Percentiles rank a stretch among this genome's conserved stretches.
Conservation (phyloP, 2,329 filamentous ascomycete species). For the Pseudogymnoascus sp. region DNA sequence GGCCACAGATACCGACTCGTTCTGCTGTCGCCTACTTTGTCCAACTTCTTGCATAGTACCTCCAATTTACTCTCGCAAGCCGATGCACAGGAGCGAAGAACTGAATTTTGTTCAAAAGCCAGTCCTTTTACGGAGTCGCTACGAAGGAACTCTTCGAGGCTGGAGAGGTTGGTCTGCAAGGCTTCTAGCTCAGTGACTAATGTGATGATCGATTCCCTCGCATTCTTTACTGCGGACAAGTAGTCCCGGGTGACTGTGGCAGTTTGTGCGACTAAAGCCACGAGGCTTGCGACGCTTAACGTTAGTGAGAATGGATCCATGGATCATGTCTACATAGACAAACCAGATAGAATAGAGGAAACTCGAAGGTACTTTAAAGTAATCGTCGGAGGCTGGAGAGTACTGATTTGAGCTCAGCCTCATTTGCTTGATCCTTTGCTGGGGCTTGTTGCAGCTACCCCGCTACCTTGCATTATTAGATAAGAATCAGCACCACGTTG, state of each 20-base stretch:
- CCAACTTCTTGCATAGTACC: constrained; percentile 11
- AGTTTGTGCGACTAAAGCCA: background rate
- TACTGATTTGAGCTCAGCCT: background rate
- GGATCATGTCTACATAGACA: background rate
- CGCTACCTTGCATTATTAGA: background rate
- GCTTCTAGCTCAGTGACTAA: background rate
- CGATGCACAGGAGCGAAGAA: constrained; percentile 9
- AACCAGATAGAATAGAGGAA: background rate
- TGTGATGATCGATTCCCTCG: background rate
- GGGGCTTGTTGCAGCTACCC: background rate
- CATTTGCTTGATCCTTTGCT: background rate
- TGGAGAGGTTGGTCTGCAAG: background rate
- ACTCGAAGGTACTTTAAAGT: background rate
- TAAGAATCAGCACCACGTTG: background rate
- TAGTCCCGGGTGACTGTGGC: background rate
- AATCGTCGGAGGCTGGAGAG: background rate
- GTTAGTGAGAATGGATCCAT: background rate
- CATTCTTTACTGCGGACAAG: background rate
- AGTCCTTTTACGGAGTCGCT: background rate
- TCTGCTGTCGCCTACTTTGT: background rate
- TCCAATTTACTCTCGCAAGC: constrained; percentile 14
- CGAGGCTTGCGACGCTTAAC: background rate
- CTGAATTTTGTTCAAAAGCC: background rate
- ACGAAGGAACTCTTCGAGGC: background rate
- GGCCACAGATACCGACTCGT: constrained; percentile 18